Conservation (phyloP, 2,329 filamentous ascomycete genomes). For the Cadophora sp. region DNA sequence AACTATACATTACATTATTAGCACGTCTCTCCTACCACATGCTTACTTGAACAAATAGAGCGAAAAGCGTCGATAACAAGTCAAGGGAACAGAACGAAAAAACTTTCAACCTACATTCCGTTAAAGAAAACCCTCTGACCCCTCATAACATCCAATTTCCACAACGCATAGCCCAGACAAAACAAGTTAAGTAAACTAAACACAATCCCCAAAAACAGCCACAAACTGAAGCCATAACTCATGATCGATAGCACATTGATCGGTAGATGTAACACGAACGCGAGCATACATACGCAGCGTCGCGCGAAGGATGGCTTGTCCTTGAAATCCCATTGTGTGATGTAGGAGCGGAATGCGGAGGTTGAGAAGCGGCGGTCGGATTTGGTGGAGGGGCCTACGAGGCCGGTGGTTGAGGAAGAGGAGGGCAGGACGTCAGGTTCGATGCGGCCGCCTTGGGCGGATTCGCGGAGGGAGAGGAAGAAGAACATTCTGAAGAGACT, state of each 20-base stretch:
- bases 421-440: constrained; percentile 23
- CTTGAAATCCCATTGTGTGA: constrained; percentile 15
- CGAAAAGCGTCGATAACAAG: no score
- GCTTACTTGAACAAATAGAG: background rate
- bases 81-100: background rate
- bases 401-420: constrained; percentile 7
- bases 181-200: constrained; percentile 23
- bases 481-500: constrained; percentile 13
- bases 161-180: constrained; percentile 19
- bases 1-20: background rate
- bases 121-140: constrained; percentile 22
- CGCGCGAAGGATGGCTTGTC: constrained; percentile 11
- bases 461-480: constrained; percentile 22
- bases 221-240: constrained; percentile 24
- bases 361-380: background rate
- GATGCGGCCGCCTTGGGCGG: constrained; percentile 18
- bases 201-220: constrained; percentile 16
- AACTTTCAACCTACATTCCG: constrained; percentile 11
- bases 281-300: constrained; percentile 14
- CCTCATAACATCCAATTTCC: constrained; percentile 29
- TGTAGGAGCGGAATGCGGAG: constrained; percentile 17
- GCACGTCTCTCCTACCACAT: background rate
- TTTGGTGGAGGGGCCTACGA: background rate
- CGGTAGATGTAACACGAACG: constrained; percentile 24
- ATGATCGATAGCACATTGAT: constrained; percentile 24